Evolutionary conservation across 169 alveolate species (phyloP).

Genomic region (Plasmodium berghei): DNA sequence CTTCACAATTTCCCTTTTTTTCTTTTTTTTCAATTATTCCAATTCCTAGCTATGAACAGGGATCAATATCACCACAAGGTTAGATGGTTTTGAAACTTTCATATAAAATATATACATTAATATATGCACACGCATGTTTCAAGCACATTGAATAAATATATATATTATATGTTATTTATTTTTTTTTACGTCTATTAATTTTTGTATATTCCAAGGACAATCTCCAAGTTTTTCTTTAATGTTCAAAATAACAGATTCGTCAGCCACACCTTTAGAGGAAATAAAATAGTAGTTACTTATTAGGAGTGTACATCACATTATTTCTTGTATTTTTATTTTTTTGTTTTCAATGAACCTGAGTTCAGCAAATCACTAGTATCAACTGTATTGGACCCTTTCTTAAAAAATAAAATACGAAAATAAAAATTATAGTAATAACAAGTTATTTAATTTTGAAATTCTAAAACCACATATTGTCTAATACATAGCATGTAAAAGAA

Average conservation of each 20-base stretch:
- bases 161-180: background rate
- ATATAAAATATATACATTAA: too few relatives aligned
- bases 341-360: constrained; percentile 28
- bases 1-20: background rate
- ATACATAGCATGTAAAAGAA: background rate
- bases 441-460: too few relatives aligned
- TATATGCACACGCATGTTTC: too few relatives aligned
- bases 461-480: too few relatives aligned
- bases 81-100: too few relatives aligned
- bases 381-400: constrained; percentile 70
- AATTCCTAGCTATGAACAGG: constrained; percentile 25
- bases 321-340: background rate
- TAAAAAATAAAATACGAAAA: background rate
- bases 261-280: constrained; percentile 41
- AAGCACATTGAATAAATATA: too few relatives aligned
- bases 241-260: constrained; percentile 23
- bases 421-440: background rate
- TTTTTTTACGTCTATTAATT: constrained; percentile 54
- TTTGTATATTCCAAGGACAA: constrained; percentile 58
- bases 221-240: constrained; percentile 58
- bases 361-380: constrained; percentile 35
- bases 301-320: background rate
- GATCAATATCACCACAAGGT: background rate
- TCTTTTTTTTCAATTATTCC: constrained; percentile 17
- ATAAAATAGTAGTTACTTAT: background rate